Evolutionary conservation across 2,329 filamentous ascomycete species (phyloP).

Genomic region (Paracamarosporium sp.): DNA sequence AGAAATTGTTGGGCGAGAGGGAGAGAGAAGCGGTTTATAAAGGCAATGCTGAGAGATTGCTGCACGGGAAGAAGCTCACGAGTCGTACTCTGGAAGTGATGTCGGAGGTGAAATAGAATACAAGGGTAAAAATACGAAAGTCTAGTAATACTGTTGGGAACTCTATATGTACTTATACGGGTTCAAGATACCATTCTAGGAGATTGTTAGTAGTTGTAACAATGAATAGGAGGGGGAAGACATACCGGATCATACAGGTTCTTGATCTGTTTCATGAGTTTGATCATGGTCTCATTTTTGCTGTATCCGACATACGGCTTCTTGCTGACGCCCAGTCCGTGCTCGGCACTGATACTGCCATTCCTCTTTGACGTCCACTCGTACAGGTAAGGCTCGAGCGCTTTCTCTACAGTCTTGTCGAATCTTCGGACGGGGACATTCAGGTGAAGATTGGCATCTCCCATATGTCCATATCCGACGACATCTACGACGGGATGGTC

Average conservation of each 20-base stretch:
- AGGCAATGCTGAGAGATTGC: constrained; percentile 45
- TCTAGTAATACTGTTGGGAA: constrained; percentile 7
- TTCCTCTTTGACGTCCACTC: constrained; percentile 91
- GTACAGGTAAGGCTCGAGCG: constrained; percentile 93
- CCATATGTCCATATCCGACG: constrained; percentile 98
- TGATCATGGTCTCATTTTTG: constrained; percentile 83
- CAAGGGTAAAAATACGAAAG: not conserved
- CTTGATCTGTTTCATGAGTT: constrained; percentile 95
- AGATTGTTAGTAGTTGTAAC: constrained; percentile 17
- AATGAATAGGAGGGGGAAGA: constrained; percentile 12
- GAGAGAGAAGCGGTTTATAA: constrained; percentile 48
- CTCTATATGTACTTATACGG: constrained; percentile 88
- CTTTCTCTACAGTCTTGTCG: constrained; percentile 84
- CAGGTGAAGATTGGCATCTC: constrained; percentile 92
- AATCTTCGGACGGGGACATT: constrained; percentile 86
- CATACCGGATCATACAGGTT: constrained; percentile 91
- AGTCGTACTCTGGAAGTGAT: not conserved
- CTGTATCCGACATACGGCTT: constrained; percentile 96
- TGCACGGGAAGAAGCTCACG: constrained; percentile 20
- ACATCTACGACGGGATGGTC: constrained; percentile 83
- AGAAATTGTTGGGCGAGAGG: constrained; percentile 43
- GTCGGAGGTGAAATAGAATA: not conserved
- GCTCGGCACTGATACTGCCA: constrained; percentile 96
- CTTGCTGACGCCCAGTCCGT: constrained; percentile 92
- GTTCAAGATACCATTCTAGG: constrained; percentile 96